These are phyloP conservation scores for Marvania coccoides DNA, from an alignment of 139 green algal genomes.

Conservation along the genomic window DNA sequence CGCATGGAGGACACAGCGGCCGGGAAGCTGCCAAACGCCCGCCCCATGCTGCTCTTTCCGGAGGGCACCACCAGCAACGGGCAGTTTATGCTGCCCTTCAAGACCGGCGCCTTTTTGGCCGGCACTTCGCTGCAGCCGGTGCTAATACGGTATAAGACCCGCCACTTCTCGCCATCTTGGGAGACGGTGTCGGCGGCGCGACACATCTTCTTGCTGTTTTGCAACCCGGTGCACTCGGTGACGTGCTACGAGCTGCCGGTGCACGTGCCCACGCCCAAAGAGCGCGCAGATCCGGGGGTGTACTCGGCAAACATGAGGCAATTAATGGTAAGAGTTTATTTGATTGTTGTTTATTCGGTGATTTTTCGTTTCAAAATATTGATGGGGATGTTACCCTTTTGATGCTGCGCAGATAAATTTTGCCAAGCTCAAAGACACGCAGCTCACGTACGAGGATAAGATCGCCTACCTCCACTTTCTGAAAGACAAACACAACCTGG, in stretches of 20 bases:
- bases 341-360: not conserved
- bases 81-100: constrained; percentile 79
- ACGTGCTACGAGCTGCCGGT: constrained; percentile 65
- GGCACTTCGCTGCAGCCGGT: constrained; percentile 73
- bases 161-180: constrained; percentile 63
- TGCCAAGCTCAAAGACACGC: constrained; percentile 9
- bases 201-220: constrained; percentile 73
- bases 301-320: constrained; percentile 65
- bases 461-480: constrained; percentile 29
- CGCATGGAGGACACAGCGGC: constrained; percentile 36
- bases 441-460: constrained; percentile 44
- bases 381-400: not conserved
- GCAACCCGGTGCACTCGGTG: constrained; percentile 36
- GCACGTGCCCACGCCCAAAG: constrained; percentile 58
- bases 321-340: constrained; percentile 47
- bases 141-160: constrained; percentile 60
- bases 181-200: constrained; percentile 58
- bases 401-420: constrained; percentile 13
- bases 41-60: not conserved
- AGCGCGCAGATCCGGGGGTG: constrained; percentile 52
- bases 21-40: constrained; percentile 2
- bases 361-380: not conserved
- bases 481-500: not conserved
- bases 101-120: constrained; percentile 83
- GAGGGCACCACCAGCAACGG: constrained; percentile 93